Evolutionary conservation across 2,329 filamentous ascomycete genomes (phyloP).

Genomic region (Blastomyces emzantsi): DNA sequence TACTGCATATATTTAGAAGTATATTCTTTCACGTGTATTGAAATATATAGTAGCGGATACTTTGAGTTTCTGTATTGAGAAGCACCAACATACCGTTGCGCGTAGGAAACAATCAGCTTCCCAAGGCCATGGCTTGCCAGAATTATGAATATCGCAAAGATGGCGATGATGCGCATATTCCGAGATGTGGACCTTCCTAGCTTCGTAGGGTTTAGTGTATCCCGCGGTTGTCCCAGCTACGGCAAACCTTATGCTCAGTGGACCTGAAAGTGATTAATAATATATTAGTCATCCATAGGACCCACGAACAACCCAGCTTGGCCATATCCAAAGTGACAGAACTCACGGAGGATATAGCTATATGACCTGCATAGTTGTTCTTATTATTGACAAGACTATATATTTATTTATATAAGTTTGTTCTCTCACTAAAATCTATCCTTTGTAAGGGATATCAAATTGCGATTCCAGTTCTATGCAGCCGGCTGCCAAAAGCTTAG

Average conservation of each 20-base stretch:
- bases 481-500: neutral
- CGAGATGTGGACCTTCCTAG: neutral
- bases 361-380: neutral
- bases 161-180: neutral
- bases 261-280: neutral
- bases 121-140: no score
- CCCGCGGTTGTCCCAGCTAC: constrained; percentile 3
- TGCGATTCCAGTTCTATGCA: neutral
- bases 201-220: neutral
- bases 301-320: neutral
- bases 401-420: neutral
- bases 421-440: neutral
- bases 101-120: no score
- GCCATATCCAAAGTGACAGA: no score
- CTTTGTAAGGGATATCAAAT: neutral
- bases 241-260: neutral
- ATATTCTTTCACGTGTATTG: no score
- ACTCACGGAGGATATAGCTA: neutral
- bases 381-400: neutral
- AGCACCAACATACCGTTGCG: no score
- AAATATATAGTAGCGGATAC: no score
- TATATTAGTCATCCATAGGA: neutral
- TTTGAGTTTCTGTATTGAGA: no score
- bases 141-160: neutral
- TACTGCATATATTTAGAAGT: no score